phyloP scores from a whole-genome alignment of 768 basidiomycete species.

The Lactarius evosmus region DNA sequence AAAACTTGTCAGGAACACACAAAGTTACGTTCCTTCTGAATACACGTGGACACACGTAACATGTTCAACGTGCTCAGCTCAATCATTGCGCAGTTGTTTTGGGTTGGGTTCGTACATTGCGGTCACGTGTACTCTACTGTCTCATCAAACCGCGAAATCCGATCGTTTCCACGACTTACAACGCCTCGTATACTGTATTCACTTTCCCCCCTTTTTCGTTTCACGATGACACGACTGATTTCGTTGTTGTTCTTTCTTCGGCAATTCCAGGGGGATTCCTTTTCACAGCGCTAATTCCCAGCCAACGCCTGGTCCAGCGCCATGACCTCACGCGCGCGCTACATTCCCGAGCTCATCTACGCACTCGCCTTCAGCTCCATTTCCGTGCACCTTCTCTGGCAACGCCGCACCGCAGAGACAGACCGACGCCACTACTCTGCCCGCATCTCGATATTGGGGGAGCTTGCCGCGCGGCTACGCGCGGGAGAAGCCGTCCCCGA shows the following conservation, averaged over 20 bases:
- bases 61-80: neutral
- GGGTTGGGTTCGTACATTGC: neutral
- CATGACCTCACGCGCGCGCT: conserved; percentile 34
- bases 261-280: neutral
- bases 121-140: neutral
- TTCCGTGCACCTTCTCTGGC: conserved; percentile 61
- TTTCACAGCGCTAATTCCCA: neutral
- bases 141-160: neutral
- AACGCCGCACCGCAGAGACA: conserved; percentile 48
- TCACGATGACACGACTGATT: neutral
- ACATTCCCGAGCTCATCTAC: conserved; percentile 64
- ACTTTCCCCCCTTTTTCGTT: neutral
- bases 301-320: neutral
- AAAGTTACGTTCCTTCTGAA: neutral
- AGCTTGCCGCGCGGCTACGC: conserved; percentile 51
- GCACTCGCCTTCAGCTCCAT: conserved; percentile 63
- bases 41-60: conserved; percentile 3
- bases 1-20: neutral
- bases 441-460: conserved; percentile 60
- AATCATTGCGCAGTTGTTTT: conserved; percentile 1
- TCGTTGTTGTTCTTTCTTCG: neutral
- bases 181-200: neutral
- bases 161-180: neutral
- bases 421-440: conserved; percentile 54
- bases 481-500: conserved; percentile 44